These are phyloP conservation scores for Microcos paniculata DNA, from an alignment of 345 rosid species.

Conservation along the genomic window DNA sequence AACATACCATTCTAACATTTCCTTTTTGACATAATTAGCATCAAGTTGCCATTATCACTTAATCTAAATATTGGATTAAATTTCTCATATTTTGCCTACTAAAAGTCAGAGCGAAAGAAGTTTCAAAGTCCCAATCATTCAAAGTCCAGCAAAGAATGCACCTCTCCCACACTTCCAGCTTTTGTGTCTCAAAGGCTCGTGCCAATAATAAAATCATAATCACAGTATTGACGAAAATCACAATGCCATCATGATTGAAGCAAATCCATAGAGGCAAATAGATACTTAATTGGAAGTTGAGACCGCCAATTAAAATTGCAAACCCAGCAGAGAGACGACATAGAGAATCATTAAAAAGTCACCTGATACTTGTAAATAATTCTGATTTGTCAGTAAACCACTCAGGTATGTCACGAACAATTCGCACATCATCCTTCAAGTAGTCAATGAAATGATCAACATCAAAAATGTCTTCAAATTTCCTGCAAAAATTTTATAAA, in stretches of 20 bases:
- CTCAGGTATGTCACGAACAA: slow-evolving; percentile 93
- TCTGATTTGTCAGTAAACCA: slow-evolving; percentile 98
- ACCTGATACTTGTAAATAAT: slow-evolving; percentile 92
- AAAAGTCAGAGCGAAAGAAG: background rate
- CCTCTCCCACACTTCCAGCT: background rate
- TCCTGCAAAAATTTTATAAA: slow-evolving; percentile 48
- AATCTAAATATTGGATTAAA: background rate
- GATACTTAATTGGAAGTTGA: background rate
- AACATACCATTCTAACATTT: background rate
- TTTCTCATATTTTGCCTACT: background rate
- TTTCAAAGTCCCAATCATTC: background rate
- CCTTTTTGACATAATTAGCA: background rate
- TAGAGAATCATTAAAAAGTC: slow-evolving; percentile 15
- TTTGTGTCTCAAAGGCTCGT: background rate
- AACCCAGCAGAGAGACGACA: background rate
- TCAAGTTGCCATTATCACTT: background rate
- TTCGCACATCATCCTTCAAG: slow-evolving; percentile 82
- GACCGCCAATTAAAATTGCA: background rate
- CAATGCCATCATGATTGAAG: background rate
- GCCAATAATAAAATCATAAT: background rate
- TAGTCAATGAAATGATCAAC: slow-evolving; percentile 97
- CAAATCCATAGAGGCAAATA: background rate
- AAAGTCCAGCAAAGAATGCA: background rate
- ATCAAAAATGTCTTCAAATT: slow-evolving; percentile 94
- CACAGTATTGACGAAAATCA: background rate